Evolutionary conservation across 2,329 filamentous ascomycete genomes (phyloP).

Genomic region (Truncatella angustata): DNA sequence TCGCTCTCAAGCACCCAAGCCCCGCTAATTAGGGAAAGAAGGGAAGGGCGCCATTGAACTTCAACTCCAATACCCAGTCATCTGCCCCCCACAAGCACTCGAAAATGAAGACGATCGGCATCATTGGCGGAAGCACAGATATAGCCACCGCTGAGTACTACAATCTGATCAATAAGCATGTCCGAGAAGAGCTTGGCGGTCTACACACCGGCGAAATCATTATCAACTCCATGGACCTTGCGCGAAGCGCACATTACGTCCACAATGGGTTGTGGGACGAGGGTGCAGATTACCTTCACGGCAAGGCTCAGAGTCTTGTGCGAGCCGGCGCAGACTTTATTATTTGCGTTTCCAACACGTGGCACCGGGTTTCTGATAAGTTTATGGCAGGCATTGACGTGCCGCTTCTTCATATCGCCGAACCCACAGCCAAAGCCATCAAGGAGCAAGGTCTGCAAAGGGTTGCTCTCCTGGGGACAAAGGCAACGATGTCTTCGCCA

Average conservation of each 20-base stretch:
- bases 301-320: slow-evolving; percentile 13
- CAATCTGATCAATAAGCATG: slow-evolving; percentile 17
- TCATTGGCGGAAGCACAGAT: background rate
- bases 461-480: slow-evolving; percentile 19
- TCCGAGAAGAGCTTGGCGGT: slow-evolving; percentile 15
- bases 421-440: slow-evolving; percentile 17
- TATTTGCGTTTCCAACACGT: slow-evolving; percentile 19
- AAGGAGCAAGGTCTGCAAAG: slow-evolving; percentile 13
- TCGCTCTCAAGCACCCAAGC: too few relatives aligned
- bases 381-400: slow-evolving; percentile 12
- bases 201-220: slow-evolving; percentile 17
- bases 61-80: too few relatives aligned
- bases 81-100: too few relatives aligned
- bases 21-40: too few relatives aligned
- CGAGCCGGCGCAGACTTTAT: slow-evolving; percentile 18
- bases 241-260: slow-evolving; percentile 14
- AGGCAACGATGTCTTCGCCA: slow-evolving; percentile 23
- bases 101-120: slow-evolving; percentile 2
- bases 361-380: slow-evolving; percentile 14
- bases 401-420: slow-evolving; percentile 17
- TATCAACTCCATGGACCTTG: slow-evolving; percentile 19
- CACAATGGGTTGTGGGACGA: slow-evolving; percentile 18
- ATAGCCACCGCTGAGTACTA: slow-evolving; percentile 17
- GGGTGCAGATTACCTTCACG: slow-evolving; percentile 13
- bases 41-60: too few relatives aligned